phyloP scores from a whole-genome alignment of 2,329 filamentous ascomycete species.

The Monosporascus sp. region DNA sequence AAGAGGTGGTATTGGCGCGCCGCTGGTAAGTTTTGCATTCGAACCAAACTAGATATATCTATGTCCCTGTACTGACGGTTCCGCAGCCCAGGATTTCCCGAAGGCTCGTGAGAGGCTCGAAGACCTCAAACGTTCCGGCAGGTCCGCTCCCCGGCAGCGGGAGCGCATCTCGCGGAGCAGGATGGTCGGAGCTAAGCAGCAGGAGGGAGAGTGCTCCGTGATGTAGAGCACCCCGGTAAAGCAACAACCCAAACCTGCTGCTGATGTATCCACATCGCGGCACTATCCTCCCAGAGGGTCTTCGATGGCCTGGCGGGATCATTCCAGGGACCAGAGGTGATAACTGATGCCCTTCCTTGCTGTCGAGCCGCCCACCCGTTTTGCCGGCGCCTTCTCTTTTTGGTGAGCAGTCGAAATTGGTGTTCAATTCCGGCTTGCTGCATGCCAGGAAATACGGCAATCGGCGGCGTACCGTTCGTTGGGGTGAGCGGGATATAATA shows the following conservation, averaged over 20 bases:
- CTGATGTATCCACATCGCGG: neutral
- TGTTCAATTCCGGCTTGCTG: neutral
- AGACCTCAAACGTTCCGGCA: conserved; percentile 78
- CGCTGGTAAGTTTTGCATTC: conserved; percentile 64
- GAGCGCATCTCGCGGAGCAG: conserved; percentile 78
- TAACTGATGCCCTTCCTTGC: neutral
- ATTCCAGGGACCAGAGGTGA: neutral
- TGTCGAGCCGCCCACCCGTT: neutral
- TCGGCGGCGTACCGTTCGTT: too few relatives aligned
- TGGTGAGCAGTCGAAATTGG: neutral
- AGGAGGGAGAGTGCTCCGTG: conserved; percentile 80
- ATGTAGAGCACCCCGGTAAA: conserved; percentile 52
- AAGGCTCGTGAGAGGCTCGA: conserved; percentile 91
- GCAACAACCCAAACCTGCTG: neutral
- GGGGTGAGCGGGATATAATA: too few relatives aligned
- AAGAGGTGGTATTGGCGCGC: conserved; percentile 98
- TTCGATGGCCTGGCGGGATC: neutral
- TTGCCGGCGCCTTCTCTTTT: neutral
- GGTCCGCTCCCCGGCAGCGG: conserved; percentile 64
- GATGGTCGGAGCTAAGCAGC: conserved; percentile 62
- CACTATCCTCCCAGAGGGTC: neutral
- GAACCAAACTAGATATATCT: too few relatives aligned
- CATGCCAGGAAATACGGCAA: neutral
- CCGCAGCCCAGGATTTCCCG: conserved; percentile 81
- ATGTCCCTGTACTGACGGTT: neutral